Evolutionary conservation across 179 eudicot genomes (phyloP), one percentile per base, ranked within the genome.

Genomic region (Carnegiea gigantea): DNA sequence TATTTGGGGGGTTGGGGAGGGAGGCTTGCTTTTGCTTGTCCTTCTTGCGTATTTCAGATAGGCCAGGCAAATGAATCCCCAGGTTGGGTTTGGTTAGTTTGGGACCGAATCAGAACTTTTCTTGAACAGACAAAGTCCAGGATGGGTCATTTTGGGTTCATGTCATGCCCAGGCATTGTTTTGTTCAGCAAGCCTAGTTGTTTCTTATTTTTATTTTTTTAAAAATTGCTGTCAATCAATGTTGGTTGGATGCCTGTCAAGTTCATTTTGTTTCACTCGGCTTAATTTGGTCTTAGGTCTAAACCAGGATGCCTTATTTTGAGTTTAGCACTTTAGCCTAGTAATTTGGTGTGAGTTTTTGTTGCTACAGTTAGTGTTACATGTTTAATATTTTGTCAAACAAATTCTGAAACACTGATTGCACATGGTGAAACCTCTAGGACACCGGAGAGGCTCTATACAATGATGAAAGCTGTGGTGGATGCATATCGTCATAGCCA

Each of bases 361-460:
- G 68, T 3, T 62, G 12, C 38, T 57, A 9, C 57, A 51, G 7
- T 28, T 36, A 36, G 9, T 70, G 28, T 43, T 30, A 4, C n/a
- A 4, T 30, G 11, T 70, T 6, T 33, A 6, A 67, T 7, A 23
- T 67, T 26, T 67, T 67, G 72, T 67, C 20, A 30, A 33, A 70
- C 26, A 2, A 70, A 70, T 70, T 36, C 71, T 72, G 48, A 70
- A 51, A 72, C 54, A 78, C 75, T 78, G 44, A 48, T 78, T 73
- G 4, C 26, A 4, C 36, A 2, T 40, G 67, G n/a, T 48, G 65
- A 75, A 82, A 54, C 13, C 3, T 21, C 49, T 90, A 96, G 99
- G 91, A 96, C 99, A n/a, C 99, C 99, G 0, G 91, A 86, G 87
- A 81, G 87, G 86, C 87, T 96, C 76, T 89, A 89, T 77, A 86